Base-by-base conservation (phyloP, 1,284 basidiomycete genomes). In the Cutaneotrichosporon cutaneum region DNA sequence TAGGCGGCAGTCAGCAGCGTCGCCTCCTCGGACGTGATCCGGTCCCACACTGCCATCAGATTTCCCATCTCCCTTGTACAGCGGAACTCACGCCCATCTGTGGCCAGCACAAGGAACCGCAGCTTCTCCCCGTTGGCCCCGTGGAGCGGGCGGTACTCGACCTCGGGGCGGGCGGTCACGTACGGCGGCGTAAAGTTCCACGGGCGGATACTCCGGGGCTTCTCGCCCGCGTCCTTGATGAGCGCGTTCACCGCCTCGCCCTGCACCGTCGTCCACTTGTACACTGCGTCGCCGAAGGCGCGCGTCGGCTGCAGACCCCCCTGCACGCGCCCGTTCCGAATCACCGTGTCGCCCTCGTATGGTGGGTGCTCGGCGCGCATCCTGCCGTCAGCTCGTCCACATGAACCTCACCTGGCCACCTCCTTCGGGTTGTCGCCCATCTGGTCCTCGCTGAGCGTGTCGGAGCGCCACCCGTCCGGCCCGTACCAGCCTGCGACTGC, bases 401-500 rank as follows among this genome's bases (percentile, higher is more conserved):
- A 7, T 18, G 65, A 11, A 18, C 64, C 71, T 36, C 30, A 78
- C 77, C 78, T 69, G 54, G 70, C 70, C n/a, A 83, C 79, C 79
- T 99, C 95, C 60, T 86, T 88, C 13, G 85, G 87, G 75, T 95
- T 98, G 63, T 91, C 85, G 30, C 93, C 95, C 11, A 94, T 98
- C 82, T 98, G 94, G 76, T 99, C 96, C 74, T 96, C 90, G 36
- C 86, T 91, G 62, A 99, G 83, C 22, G 92, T 90, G 75, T 97
- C 94, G 22, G 94, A 90, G 58, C 87, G 85, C 76, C 76, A 78
- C 14, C 76, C 74, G 48, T 76, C 70, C 0, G 61, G 57, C 1
- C 70, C 87, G 89, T 92, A 95, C 62, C 92, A 86, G 30, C 96
- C 96, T 14, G 95, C 94, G 3, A 99, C 92, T 11, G 96, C 96